Evolutionary conservation across 169 alveolate genomes (phyloP).

Genomic region (Eimeria necatrix): DNA sequence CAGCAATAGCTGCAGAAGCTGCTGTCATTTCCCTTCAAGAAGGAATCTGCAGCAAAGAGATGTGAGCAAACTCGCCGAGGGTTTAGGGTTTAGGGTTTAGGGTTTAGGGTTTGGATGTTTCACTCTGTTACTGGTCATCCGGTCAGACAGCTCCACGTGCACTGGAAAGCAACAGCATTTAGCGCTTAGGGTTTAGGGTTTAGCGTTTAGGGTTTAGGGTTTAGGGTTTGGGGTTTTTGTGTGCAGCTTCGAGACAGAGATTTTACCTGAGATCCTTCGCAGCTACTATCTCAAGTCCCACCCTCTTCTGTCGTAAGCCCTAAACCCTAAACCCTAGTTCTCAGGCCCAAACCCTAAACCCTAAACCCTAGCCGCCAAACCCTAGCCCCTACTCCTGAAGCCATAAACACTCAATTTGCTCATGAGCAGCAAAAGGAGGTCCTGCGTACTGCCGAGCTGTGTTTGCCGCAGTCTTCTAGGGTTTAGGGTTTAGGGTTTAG

Average conservation of each 20-base stretch:
- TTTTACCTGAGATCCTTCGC: slow-evolving; percentile 1
- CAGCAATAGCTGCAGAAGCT: slow-evolving; percentile 44
- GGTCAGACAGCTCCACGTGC: no score
- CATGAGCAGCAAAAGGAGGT: not conserved
- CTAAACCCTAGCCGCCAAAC: not conserved
- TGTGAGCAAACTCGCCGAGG: not conserved
- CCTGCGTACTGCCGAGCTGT: not conserved
- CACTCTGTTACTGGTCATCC: not conserved
- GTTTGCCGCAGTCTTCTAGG: not conserved
- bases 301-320: slow-evolving; percentile 12
- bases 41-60: slow-evolving; percentile 31
- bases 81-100: slow-evolving; percentile 41
- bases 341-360: not conserved
- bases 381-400: not conserved
- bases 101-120: not conserved
- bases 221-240: not conserved
- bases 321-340: not conserved
- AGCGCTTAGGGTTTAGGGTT: slow-evolving; percentile 54
- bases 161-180: no score
- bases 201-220: slow-evolving; percentile 47
- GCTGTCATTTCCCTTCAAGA: slow-evolving; percentile 38
- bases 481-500: slow-evolving; percentile 28
- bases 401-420: not conserved
- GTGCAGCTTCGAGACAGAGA: slow-evolving; percentile 29
- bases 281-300: not conserved